Evolutionary conservation across 371 early-diverging fungal genomes (phyloP).

Genomic region (Mycotypha africana): DNA sequence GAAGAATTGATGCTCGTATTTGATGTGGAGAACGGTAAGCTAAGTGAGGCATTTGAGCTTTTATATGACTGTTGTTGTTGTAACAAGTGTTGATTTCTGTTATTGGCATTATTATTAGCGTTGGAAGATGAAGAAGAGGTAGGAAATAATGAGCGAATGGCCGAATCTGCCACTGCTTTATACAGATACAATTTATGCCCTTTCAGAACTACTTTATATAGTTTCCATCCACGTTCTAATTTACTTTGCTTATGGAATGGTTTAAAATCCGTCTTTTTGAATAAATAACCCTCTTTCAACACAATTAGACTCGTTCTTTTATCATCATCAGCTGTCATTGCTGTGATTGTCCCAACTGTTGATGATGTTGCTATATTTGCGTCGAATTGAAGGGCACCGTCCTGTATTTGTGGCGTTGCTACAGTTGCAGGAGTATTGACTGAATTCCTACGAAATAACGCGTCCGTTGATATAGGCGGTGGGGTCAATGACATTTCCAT

Average conservation of each 20-base stretch:
- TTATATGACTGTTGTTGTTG: slow-evolving; percentile 2
- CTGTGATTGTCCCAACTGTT: no score
- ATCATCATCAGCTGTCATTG: not conserved
- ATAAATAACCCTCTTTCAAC: slow-evolving; percentile 58
- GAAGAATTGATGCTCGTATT: slow-evolving; percentile 23
- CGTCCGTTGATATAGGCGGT: not conserved
- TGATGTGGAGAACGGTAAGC: slow-evolving; percentile 28
- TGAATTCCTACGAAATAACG: slow-evolving; percentile 2
- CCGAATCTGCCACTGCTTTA: slow-evolving; percentile 61
- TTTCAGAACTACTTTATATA: slow-evolving; percentile 67
- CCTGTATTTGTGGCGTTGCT: no score
- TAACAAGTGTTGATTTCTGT: not conserved
- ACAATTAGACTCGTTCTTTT: slow-evolving; percentile 33
- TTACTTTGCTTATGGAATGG: slow-evolving; percentile 43
- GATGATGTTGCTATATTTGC: no score
- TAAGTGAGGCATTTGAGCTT: slow-evolving; percentile 7
- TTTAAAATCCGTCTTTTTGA: slow-evolving; percentile 59
- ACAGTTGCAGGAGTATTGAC: no score
- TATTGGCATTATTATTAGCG: no score
- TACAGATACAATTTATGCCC: slow-evolving; percentile 82
- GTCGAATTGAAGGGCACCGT: no score
- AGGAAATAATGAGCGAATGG: slow-evolving; percentile 46
- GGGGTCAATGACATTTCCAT: slow-evolving; percentile 5
- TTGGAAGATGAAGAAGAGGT: slow-evolving; percentile 13
- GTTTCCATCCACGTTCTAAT: slow-evolving; percentile 74